Base-by-base conservation (phyloP, 768 basidiomycete species). In the Amanita exitialis region DNA sequence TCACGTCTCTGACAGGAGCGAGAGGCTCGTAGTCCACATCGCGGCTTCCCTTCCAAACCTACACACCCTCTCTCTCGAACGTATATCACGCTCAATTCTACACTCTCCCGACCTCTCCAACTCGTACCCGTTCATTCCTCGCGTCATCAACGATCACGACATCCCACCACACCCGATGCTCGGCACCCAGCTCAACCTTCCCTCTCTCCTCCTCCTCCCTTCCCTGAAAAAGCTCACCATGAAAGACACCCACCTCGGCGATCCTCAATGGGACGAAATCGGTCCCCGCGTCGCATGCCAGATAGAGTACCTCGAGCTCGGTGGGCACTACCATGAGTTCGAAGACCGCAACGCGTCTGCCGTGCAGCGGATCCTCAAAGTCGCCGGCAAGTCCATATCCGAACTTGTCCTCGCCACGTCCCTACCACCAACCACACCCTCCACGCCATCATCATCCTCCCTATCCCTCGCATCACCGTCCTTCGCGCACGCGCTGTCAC, bases 211-310 rank as follows among this genome's bases (percentile, higher is more conserved):
- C 44, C 74, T 75, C 56, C 72, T 88, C 43, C 74, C 81, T 6
- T 70, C 76, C 41, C 77, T 88, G 35, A 73, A 69, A 25, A 74
- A 73, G 55, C 80, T 88, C 56, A 72, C 72, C 38, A 78, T 88
- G 58, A 75, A 74, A 51, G 83, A 86, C 60, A 85, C 83, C 0
- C 85, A 86, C 64, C 73, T 88, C 51, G 83, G 83, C 13, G 80
- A 82, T 62, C 67, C 68, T 44, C 67, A 67, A 32, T 82, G 80
- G 82, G 65, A 70, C n/a, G 66, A 69, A 21, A 72, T 69, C n/a
- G 30, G 16, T 0, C 16, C 15, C 10, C 72, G 73, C 34, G 69
- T 77, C 52, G 61, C 63, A 18, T 80, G 79, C 62, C 69, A 69
- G 15, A 69, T 83, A 39, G 66, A 80, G 55, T 66, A 77, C 36